Evolutionary conservation across 441 rosid genomes (phyloP), one percentile per base, ranked within the genome.

Genomic region (Omphalea diandra): DNA sequence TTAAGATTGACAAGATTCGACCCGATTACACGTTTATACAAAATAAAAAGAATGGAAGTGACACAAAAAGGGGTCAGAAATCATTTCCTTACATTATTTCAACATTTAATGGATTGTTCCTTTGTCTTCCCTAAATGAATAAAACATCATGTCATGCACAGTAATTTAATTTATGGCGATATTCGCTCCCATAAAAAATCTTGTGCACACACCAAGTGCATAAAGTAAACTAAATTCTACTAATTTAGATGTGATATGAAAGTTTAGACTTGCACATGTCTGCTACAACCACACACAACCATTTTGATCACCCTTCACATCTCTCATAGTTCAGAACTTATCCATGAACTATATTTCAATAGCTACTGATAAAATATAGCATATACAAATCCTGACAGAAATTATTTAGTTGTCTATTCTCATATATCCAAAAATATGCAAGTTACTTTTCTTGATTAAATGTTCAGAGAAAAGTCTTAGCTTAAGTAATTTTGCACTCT

Each of bases 111-210:
- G 12, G 24, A 20, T 41, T 70, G n/a, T 70, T 44, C 5, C 2
- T 70, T 8, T 2, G 4, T n/a, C n/a, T n/a, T n/a, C n/a, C n/a
- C n/a, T 0, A 1, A 24, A 5, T 9, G 18, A 27, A 17, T 11
- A 71, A n/a, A 71, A 55, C 5, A 29, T 44, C 33, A 53, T 64
- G 20, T 65, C 56, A 20, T 29, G 40, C 47, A 58, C 26, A 43
- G n/a, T n/a, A n/a, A n/a, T 5, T 56, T 29, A 27, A 40, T 31
- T 20, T 43, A 40, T 4, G 7, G 40, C 36, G 27, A 17, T 9
- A 26, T 22, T 20, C 1, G 3, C 32, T 7, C 53, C 31, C 20
- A 52, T 33, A 53, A 53, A 18, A 71, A 15, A 63, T 20, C 24
- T 18, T 8, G 14, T 54, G 29, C 68, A 43, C 60, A 67, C 55